Percentiles rank a stretch among this genome's conserved stretches.
Conservation (phyloP, 2,329 filamentous ascomycete species). For the Chalaropsis ovoidea region DNA sequence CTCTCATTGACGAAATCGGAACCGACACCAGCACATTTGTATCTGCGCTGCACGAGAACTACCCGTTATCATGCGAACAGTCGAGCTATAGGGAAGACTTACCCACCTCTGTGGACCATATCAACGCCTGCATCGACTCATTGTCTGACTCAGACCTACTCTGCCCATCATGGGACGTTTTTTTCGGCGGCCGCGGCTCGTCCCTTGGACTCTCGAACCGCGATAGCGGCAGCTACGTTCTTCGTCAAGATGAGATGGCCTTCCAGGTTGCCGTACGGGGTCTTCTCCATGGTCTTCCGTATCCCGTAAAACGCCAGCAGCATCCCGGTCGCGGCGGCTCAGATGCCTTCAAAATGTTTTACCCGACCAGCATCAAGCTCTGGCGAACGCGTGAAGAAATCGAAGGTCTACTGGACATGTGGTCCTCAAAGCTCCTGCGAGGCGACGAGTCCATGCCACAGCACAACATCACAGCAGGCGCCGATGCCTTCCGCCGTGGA, state of each 20-base stretch:
- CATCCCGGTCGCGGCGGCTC: conserved; percentile 19
- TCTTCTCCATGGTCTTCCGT: conserved; percentile 71
- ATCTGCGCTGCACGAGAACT: conserved; percentile 88
- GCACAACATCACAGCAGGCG: conserved; percentile 38
- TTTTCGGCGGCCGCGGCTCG: conserved; percentile 46
- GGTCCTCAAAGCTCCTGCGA: conserved; percentile 51
- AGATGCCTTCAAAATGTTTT: conserved; percentile 83
- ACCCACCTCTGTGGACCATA: conserved; percentile 48
- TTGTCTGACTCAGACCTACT: conserved; percentile 84
- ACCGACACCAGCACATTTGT: conserved; percentile 88
- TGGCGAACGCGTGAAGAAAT: conserved; percentile 79
- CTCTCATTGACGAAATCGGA: conserved; percentile 82
- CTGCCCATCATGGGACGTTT: conserved; percentile 58
- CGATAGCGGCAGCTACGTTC: conserved; percentile 56
- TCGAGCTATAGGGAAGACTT: conserved; percentile 43
- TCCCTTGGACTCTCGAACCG: conserved; percentile 39
- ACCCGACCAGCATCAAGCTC: conserved; percentile 70
- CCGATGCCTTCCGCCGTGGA: conserved; percentile 42
- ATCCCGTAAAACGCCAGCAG: conserved; percentile 61
- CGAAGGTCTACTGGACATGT: conserved; percentile 60
- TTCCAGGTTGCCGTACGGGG: conserved; percentile 87
- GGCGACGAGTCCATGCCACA: conserved; percentile 38
- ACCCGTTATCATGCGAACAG: conserved; percentile 67
- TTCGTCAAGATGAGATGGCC: conserved; percentile 87
- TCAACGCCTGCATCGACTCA: conserved; percentile 76